Evolutionary conservation across 257 asterid genomes (phyloP).

Genomic region (Striga asiatica): DNA sequence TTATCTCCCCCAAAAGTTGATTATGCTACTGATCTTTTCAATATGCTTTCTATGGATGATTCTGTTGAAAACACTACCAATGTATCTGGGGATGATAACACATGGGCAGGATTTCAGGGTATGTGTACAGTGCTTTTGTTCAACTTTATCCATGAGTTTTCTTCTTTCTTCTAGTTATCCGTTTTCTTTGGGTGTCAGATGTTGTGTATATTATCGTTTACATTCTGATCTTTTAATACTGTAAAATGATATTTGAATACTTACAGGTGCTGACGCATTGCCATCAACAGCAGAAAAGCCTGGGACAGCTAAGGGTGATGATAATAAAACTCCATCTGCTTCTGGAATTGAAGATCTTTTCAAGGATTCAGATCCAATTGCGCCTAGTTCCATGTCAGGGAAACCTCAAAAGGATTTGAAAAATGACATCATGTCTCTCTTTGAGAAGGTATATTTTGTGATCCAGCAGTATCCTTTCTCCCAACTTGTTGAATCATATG

Average conservation of each 20-base stretch:
- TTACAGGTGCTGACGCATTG: conserved; percentile 43
- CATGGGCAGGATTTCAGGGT: conserved; percentile 70
- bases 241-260: conserved; percentile 10
- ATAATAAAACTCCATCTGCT: conserved; percentile 29
- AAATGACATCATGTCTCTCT: conserved; percentile 70
- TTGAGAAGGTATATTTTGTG: conserved; percentile 49
- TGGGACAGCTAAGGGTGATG: conserved; percentile 23
- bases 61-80: conserved; percentile 31
- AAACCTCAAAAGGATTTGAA: conserved; percentile 51
- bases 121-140: conserved; percentile 17
- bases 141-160: background rate
- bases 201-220: background rate
- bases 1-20: conserved; percentile 47
- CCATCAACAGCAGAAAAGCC: conserved; percentile 30
- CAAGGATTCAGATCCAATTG: conserved; percentile 37
- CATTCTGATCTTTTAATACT: background rate
- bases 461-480: background rate
- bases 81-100: conserved; percentile 40
- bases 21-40: conserved; percentile 60
- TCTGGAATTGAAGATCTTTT: conserved; percentile 56
- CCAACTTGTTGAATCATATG: background rate
- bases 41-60: conserved; percentile 54
- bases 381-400: conserved; percentile 24
- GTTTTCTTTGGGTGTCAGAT: background rate
- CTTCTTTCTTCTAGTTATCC: background rate